Base-by-base conservation (phyloP, 2,329 filamentous ascomycete species). In the Paecilomyces sp. region DNA sequence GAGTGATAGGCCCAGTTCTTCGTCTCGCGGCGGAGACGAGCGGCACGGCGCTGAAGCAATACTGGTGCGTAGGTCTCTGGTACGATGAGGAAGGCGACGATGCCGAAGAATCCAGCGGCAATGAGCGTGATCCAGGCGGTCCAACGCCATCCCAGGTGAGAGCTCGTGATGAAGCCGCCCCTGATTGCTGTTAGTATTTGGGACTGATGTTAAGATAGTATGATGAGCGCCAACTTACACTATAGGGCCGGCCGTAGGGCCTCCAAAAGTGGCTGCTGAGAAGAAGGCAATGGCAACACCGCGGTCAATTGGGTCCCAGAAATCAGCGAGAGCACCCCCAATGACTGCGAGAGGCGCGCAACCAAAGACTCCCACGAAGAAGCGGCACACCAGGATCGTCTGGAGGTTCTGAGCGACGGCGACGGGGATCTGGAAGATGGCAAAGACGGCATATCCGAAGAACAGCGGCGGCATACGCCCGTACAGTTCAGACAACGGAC, bases 41-140 rank as follows among this genome's bases (percentile, higher is more conserved):
- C 71, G 3, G 83, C 84, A 55, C 80, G 78, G 2, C 68, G 67
- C 59, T 80, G 73, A 4, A 85, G 74, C 18, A 86, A 70, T 1
- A 77, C 72, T 0, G 77, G 74, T 0, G 71, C 74, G 34, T 78
- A 83, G 0, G 82, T 81, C 67, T 86, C 83, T 0, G 78, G 79
- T 0, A 84, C 70, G 33, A 80, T 62, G 52, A 81, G 56, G n/a
- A 81, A 62, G 0, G 74, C 77, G 15, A 82, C 55, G 2, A 74
- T 55, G 1, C 74, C 76, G 61, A 82, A 77, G 47, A 75, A 67
- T 1, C 66, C 67, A 0, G 73, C 71, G 62, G 81, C 73, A 57
- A 85, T 83, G 28, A 81, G 66, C 0, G 81, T 84, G 51, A 85
- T 75, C 76, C 82, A 87, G 6, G 77, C 77, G 0, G 81, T 85